Conservation (phyloP, 129 eudicot species). For the Flaveria robusta region DNA sequence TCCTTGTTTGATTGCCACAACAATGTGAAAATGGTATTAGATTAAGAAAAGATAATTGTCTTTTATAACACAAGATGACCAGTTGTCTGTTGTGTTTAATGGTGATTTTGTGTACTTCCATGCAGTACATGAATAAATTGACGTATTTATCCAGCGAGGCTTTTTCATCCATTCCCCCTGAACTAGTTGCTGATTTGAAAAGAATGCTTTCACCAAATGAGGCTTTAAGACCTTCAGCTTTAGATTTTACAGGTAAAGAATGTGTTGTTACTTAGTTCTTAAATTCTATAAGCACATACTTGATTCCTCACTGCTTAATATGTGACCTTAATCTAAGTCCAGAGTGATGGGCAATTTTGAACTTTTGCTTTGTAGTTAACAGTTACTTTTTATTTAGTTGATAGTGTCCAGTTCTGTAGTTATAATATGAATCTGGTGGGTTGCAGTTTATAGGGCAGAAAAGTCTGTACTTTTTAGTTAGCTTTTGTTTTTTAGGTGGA, state of each 20-base stretch:
- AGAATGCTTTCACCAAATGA: slow-evolving; percentile 91
- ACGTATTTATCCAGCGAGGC: slow-evolving; percentile 83
- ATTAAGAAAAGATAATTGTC: slow-evolving; percentile 2
- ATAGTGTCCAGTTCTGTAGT: background rate
- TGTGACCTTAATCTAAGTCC: background rate
- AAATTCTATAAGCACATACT: background rate
- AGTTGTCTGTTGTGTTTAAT: slow-evolving; percentile 17
- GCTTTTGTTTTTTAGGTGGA: slow-evolving; percentile 7
- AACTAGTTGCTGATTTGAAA: slow-evolving; percentile 80
- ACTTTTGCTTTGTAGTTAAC: background rate
- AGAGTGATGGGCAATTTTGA: background rate
- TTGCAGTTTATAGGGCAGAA: background rate
- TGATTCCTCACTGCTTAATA: background rate
- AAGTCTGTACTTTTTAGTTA: background rate
- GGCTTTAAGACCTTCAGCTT: slow-evolving; percentile 80
- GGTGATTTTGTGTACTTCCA: slow-evolving; percentile 37
- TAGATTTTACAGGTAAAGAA: slow-evolving; percentile 81
- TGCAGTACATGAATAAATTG: slow-evolving; percentile 92
- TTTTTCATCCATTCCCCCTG: slow-evolving; percentile 80
- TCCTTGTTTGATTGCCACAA: slow-evolving; percentile 97
- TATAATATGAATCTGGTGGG: background rate
- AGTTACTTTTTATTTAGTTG: background rate
- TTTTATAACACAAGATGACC: slow-evolving; percentile 11
- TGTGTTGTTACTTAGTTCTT: background rate
- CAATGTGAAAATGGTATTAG: slow-evolving; percentile 92